Evolutionary conservation across 1,284 basidiomycete species (phyloP).

Genomic region (Trametes versicolor): DNA sequence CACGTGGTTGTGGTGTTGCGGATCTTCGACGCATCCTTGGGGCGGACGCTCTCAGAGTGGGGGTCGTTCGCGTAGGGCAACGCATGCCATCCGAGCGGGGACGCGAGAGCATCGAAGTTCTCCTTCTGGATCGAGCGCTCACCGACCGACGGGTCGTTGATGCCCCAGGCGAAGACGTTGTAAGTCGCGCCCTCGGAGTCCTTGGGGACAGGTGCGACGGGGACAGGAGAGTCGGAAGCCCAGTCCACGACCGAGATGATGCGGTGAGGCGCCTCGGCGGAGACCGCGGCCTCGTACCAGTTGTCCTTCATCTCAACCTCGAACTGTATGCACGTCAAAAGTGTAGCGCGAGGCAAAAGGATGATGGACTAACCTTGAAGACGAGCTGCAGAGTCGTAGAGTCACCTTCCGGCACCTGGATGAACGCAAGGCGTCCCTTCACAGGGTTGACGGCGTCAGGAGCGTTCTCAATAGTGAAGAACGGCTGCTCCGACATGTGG

Average conservation of each 20-base stretch:
- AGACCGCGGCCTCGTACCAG: constrained; percentile 84
- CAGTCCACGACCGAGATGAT: constrained; percentile 86
- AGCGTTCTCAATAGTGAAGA: constrained; percentile 60
- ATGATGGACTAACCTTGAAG: constrained; percentile 63
- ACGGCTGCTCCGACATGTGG: constrained; percentile 57
- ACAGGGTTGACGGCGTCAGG: constrained; percentile 80
- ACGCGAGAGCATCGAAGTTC: constrained; percentile 77
- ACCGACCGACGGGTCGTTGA: constrained; percentile 78
- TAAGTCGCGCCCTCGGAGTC: constrained; percentile 61
- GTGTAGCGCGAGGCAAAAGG: constrained; percentile 15
- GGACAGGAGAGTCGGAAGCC: constrained; percentile 76
- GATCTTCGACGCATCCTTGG: constrained; percentile 51
- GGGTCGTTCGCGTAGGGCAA: constrained; percentile 72
- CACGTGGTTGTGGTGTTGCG: constrained; percentile 83
- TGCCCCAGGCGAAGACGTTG: constrained; percentile 77
- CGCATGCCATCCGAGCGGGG: constrained; percentile 90
- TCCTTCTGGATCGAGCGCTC: constrained; percentile 65
- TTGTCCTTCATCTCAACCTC: constrained; percentile 90
- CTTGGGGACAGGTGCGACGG: constrained; percentile 51
- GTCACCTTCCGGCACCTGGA: constrained; percentile 73
- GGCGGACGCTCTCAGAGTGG: constrained; percentile 33
- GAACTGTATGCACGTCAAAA: constrained; percentile 53
- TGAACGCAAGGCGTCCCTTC: constrained; percentile 75
- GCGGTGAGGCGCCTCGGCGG: constrained; percentile 68
- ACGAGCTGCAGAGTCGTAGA: constrained; percentile 69